Evolutionary conservation across 2,329 filamentous ascomycete species (phyloP).

Genomic region (Aureobasidium sp.): DNA sequence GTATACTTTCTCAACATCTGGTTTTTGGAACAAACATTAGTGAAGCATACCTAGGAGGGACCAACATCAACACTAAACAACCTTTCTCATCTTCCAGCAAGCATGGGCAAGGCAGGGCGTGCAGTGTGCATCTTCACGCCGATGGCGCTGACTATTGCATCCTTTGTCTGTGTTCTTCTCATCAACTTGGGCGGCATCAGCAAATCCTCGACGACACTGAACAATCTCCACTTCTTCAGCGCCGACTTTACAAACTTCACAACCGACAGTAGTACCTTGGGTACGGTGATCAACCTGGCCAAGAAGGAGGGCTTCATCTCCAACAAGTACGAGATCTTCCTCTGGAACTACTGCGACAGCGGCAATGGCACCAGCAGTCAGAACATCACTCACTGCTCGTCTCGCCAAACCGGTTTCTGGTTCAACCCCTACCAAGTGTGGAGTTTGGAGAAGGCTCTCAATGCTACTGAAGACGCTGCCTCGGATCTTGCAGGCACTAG

Average conservation of each 20-base stretch:
- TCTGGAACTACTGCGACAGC: slow-evolving; percentile 81
- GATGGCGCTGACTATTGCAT: slow-evolving; percentile 69
- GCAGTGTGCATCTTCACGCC: slow-evolving; percentile 82
- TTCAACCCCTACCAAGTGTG: slow-evolving; percentile 61
- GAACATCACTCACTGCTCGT: slow-evolving; percentile 43
- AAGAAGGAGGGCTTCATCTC: slow-evolving; percentile 44
- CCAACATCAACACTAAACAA: not conserved
- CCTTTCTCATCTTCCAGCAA: slow-evolving; percentile 17
- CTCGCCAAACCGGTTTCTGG: slow-evolving; percentile 68
- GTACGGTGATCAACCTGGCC: slow-evolving; percentile 30
- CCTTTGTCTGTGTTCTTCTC: slow-evolving; percentile 59
- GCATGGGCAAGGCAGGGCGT: slow-evolving; percentile 66
- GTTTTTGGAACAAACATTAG: not conserved
- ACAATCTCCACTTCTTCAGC: slow-evolving; percentile 49
- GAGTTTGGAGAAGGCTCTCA: slow-evolving; percentile 48
- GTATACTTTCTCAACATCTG: not conserved
- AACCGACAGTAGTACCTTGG: slow-evolving; percentile 24
- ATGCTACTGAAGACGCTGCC: slow-evolving; percentile 18
- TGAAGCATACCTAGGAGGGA: not conserved
- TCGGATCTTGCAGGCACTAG: slow-evolving; percentile 17
- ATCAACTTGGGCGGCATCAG: slow-evolving; percentile 51
- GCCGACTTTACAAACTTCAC: slow-evolving; percentile 31
- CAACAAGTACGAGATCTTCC: slow-evolving; percentile 70
- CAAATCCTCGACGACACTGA: slow-evolving; percentile 38
- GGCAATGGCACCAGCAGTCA: slow-evolving; percentile 40